These are phyloP conservation scores for Lobosporangium transversale DNA, from an alignment of 192 early-diverging fungal species.

Conservation along the genomic window DNA sequence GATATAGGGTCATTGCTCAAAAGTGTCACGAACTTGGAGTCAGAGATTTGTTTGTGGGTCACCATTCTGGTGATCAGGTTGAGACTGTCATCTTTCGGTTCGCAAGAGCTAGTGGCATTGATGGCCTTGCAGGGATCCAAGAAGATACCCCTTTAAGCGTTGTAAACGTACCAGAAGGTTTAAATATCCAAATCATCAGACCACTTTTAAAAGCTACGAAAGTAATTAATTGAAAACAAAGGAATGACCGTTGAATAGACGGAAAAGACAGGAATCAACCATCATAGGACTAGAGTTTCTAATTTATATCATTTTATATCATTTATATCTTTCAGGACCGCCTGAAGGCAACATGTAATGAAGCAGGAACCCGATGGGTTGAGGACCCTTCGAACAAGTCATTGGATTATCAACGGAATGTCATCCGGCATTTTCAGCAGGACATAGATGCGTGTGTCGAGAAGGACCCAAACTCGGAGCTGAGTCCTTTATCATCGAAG, in stretches of 20 bases:
- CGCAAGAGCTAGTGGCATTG: slow-evolving; percentile 54
- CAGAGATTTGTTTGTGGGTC: slow-evolving; percentile 54
- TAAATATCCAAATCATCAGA: slow-evolving; percentile 49
- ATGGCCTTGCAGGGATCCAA: slow-evolving; percentile 58
- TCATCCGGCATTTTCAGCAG: slow-evolving; percentile 45
- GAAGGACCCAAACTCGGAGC: neutral
- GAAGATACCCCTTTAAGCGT: slow-evolving; percentile 37
- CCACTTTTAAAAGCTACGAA: slow-evolving; percentile 55
- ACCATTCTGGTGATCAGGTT: slow-evolving; percentile 60
- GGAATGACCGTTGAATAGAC: neutral
- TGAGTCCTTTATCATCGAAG: slow-evolving; percentile 38
- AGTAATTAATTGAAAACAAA: slow-evolving; percentile 14
- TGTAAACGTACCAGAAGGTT: slow-evolving; percentile 45
- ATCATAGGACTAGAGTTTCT: neutral
- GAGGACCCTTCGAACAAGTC: slow-evolving; percentile 56
- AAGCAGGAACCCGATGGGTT: slow-evolving; percentile 39
- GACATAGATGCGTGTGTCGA: slow-evolving; percentile 2
- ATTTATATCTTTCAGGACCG: slow-evolving; percentile 28
- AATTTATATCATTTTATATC: neutral
- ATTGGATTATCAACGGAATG: slow-evolving; percentile 53
- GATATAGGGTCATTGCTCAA: slow-evolving; percentile 52
- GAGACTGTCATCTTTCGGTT: slow-evolving; percentile 56
- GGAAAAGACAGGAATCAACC: neutral
- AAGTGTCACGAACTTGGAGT: slow-evolving; percentile 50
- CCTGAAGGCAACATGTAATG: slow-evolving; percentile 45